Percentiles rank a stretch among this genome's conserved stretches.
Conservation (phyloP, 306 rosid species). For the Gastrolobium villosum region DNA sequence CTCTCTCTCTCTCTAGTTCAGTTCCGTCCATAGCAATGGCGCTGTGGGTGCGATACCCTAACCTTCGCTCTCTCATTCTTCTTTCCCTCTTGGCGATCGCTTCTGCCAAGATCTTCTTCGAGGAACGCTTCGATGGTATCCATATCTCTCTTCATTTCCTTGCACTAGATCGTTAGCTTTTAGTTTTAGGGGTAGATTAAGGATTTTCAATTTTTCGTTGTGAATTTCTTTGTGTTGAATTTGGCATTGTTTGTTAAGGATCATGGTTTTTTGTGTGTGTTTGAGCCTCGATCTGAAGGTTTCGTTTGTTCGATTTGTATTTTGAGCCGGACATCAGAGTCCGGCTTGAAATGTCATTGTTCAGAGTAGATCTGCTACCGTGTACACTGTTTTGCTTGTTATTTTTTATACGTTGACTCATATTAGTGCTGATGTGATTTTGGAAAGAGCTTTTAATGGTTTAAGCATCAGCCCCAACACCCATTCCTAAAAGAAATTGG, state of each 20-base stretch:
- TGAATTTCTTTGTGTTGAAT: conserved; percentile 25
- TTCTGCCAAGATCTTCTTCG: conserved; percentile 91
- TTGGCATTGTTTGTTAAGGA: conserved; percentile 31
- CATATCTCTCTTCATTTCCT: not conserved
- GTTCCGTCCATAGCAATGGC: conserved; percentile 66
- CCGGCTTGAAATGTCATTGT: conserved; percentile 29
- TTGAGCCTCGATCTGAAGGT: conserved; percentile 55
- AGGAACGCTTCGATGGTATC: conserved; percentile 93
- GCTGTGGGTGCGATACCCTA: conserved; percentile 77
- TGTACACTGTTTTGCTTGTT: not conserved
- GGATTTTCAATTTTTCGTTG: conserved; percentile 9
- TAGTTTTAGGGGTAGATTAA: not conserved
- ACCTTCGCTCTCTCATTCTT: conserved; percentile 61
- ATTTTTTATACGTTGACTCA: conserved; percentile 4
- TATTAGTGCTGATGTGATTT: not conserved
- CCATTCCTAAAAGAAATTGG: not conserved
- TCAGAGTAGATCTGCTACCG: conserved; percentile 57
- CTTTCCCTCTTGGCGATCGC: conserved; percentile 69
- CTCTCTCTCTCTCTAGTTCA: conserved; percentile 41
- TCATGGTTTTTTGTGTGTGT: conserved; percentile 35
- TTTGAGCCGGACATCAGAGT: not conserved
- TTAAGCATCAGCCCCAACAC: not conserved
- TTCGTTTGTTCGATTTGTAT: conserved; percentile 20
- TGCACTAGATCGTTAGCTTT: conserved; percentile 35
- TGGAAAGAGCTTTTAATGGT: not conserved